Conservation (phyloP, 148 eudicot genomes). For the Talinum fruticosum region DNA sequence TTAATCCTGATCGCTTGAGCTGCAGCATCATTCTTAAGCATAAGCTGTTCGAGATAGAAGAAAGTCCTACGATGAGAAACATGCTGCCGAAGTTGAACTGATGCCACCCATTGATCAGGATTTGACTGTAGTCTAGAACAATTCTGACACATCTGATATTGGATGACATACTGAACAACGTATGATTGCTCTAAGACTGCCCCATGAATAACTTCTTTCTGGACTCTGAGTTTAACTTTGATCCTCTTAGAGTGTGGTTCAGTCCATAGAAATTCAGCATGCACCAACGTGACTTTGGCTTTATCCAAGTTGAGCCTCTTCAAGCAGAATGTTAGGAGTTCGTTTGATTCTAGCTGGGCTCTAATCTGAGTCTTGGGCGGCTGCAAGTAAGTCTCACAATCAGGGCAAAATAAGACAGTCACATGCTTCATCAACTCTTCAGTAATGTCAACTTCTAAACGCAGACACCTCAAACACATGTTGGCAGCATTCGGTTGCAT, state of each 20-base stretch:
- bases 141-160: slow-evolving; percentile 62
- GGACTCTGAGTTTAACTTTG: slow-evolving; percentile 42
- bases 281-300: slow-evolving; percentile 39
- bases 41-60: slow-evolving; percentile 57
- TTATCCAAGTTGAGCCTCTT: slow-evolving; percentile 48
- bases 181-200: slow-evolving; percentile 63
- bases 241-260: slow-evolving; percentile 56
- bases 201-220: slow-evolving; percentile 55
- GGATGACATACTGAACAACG: slow-evolving; percentile 61
- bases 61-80: slow-evolving; percentile 76
- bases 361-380: slow-evolving; percentile 68
- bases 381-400: slow-evolving; percentile 62
- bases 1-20: slow-evolving; percentile 42
- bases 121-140: slow-evolving; percentile 63
- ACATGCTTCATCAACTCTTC: slow-evolving; percentile 66
- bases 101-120: slow-evolving; percentile 81
- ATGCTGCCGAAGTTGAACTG: slow-evolving; percentile 71
- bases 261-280: slow-evolving; percentile 49
- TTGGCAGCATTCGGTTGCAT: slow-evolving; percentile 75
- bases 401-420: slow-evolving; percentile 49
- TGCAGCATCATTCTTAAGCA: slow-evolving; percentile 61
- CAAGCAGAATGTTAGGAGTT: slow-evolving; percentile 66
- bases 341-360: slow-evolving; percentile 63
- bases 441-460: slow-evolving; percentile 66
- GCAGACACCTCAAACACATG: slow-evolving; percentile 67